Conservation (phyloP, 2,329 filamentous ascomycete genomes). For the Pseudogymnoascus sp. region DNA sequence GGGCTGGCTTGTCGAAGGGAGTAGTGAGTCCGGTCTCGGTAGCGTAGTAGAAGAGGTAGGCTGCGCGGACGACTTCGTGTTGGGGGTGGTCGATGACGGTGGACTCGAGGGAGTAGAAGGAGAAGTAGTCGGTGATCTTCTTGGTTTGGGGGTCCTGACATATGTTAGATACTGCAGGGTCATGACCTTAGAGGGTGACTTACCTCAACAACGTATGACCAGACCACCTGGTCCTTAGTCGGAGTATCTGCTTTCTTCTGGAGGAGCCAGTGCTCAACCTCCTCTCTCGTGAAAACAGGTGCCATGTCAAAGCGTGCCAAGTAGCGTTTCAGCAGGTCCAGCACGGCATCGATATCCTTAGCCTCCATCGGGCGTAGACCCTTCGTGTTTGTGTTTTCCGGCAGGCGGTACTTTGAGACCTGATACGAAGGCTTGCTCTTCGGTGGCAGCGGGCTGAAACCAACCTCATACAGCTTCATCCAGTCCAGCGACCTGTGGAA, state of each 20-base stretch:
- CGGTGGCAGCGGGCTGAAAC: slow-evolving; percentile 80
- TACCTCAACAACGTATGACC: slow-evolving; percentile 85
- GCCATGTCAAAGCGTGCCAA: slow-evolving; percentile 74
- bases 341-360: slow-evolving; percentile 70
- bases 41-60: slow-evolving; percentile 97
- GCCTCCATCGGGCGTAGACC: slow-evolving; percentile 74
- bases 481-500: slow-evolving; percentile 92
- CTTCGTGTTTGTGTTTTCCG: slow-evolving; percentile 61
- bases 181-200: slow-evolving; percentile 15
- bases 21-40: slow-evolving; percentile 65
- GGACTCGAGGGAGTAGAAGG: slow-evolving; percentile 91
- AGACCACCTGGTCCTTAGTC: slow-evolving; percentile 72
- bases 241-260: slow-evolving; percentile 56
- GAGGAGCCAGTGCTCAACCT: slow-evolving; percentile 82
- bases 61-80: slow-evolving; percentile 74
- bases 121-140: slow-evolving; percentile 93
- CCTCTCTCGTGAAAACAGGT: slow-evolving; percentile 70
- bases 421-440: slow-evolving; percentile 81
- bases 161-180: slow-evolving; percentile 29
- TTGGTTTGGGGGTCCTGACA: slow-evolving; percentile 53
- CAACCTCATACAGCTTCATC: slow-evolving; percentile 90
- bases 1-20: slow-evolving; percentile 45
- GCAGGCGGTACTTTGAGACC: slow-evolving; percentile 76
- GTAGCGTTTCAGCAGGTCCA: slow-evolving; percentile 68
- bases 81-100: slow-evolving; percentile 78